A percentile compares a stretch with the other conserved stretches of the same genome.
phyloP scores from a whole-genome alignment of 352 stramenopile genomes.

The Pseudoperonospora humuli region DNA sequence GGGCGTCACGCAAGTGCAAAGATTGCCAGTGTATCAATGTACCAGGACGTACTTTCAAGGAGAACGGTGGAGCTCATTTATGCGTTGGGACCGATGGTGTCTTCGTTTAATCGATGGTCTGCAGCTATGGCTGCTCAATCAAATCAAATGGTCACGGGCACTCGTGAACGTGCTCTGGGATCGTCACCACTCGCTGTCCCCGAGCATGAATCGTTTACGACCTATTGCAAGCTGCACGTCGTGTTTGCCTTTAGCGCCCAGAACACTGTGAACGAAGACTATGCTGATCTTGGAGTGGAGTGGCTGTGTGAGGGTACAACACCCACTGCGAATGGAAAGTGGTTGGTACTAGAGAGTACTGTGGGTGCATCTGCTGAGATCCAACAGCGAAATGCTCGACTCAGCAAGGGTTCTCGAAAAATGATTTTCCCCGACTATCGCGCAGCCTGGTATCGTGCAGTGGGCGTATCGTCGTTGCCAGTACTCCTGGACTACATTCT shows the following conservation, averaged over 20 bases:
- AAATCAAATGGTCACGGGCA: conserved; percentile 35
- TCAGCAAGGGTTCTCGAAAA: conserved; percentile 54
- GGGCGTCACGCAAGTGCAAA: conserved; percentile 28
- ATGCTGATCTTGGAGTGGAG: conserved; percentile 53
- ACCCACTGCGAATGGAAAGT: conserved; percentile 42
- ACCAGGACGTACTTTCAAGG: conserved; percentile 60
- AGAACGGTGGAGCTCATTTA: conserved; percentile 54
- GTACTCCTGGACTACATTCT: conserved; percentile 61
- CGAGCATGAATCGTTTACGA: conserved; percentile 27
- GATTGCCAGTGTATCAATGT: conserved; percentile 71
- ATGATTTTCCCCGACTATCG: conserved; percentile 32
- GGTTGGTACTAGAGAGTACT: conserved; percentile 51
- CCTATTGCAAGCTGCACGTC: conserved; percentile 51
- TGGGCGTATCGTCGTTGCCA: conserved; percentile 50
- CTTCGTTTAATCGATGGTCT: conserved; percentile 50
- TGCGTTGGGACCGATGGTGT: conserved; percentile 46
- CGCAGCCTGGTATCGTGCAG: conserved; percentile 39
- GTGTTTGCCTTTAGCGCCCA: conserved; percentile 72
- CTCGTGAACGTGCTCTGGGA: conserved; percentile 37
- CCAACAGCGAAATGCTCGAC: conserved; percentile 56
- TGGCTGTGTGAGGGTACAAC: conserved; percentile 57
- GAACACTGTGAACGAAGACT: conserved; percentile 50
- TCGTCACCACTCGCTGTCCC: conserved; percentile 37
- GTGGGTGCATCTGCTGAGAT: conserved; percentile 57
- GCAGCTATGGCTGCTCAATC: conserved; percentile 20